A percentile compares a stretch with the other conserved stretches of the same genome.
Conservation (phyloP, 2,329 filamentous ascomycete species). For the Ophiostoma perfectum region DNA sequence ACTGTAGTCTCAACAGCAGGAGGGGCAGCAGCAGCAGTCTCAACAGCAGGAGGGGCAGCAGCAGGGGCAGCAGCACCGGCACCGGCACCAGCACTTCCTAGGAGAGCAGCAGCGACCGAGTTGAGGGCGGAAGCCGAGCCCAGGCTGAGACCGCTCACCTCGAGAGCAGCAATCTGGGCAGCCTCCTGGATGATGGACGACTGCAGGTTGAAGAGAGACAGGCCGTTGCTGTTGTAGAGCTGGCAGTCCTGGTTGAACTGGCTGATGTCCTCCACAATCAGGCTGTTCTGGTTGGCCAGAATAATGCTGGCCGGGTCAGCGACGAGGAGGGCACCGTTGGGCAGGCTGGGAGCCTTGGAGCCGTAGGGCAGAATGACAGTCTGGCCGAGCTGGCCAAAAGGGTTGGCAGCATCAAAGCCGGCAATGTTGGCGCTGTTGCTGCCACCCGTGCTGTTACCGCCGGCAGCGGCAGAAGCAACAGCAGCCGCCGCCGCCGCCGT, state of each 20-base stretch:
- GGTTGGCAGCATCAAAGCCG: constrained; percentile 32
- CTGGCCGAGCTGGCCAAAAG: constrained; percentile 35
- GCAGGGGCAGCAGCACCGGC: neutral
- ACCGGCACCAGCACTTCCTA: neutral
- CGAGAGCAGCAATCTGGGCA: constrained; percentile 31
- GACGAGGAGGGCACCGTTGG: constrained; percentile 33
- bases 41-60: neutral
- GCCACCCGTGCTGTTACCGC: neutral
- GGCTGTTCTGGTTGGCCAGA: constrained; percentile 31
- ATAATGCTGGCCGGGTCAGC: constrained; percentile 38
- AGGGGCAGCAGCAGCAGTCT: constrained; percentile 18
- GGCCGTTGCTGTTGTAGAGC: constrained; percentile 29
- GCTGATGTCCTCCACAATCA: constrained; percentile 35
- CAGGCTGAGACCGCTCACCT: constrained; percentile 29
- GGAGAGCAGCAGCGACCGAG: constrained; percentile 19
- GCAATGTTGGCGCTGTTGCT: constrained; percentile 21
- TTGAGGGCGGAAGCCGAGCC: constrained; percentile 24
- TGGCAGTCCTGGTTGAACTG: constrained; percentile 35
- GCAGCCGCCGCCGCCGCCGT: neutral
- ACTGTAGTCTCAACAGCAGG: neutral
- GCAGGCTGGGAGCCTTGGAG: constrained; percentile 31
- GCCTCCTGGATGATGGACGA: constrained; percentile 30
- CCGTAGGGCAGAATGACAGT: constrained; percentile 36
- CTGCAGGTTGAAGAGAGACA: constrained; percentile 32
- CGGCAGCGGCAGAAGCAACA: neutral